A percentile compares a stretch with the other conserved stretches of the same genome.
Evolutionary conservation across 148 eudicot species (phyloP).

Genomic region (Agrostemma githago): DNA sequence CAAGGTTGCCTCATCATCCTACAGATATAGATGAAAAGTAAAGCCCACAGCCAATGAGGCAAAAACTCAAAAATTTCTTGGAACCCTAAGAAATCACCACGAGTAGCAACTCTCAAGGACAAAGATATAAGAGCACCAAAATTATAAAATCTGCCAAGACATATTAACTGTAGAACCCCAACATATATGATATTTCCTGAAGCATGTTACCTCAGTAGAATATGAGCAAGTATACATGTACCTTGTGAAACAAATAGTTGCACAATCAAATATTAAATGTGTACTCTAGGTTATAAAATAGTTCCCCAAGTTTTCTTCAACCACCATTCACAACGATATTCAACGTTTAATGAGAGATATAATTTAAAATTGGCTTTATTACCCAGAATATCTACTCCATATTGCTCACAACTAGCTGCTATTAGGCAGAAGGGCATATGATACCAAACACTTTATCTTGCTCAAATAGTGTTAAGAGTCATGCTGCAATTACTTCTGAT

Average conservation of each 20-base stretch:
- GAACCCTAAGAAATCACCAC: neutral
- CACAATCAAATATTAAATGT: neutral
- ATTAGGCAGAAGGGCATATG: neutral
- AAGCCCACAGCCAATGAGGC: neutral
- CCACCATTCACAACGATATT: neutral
- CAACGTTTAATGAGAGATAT: neutral
- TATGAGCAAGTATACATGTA: neutral
- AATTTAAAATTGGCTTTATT: neutral
- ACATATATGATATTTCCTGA: neutral
- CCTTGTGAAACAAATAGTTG: neutral
- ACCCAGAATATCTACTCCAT: neutral
- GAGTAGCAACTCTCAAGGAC: constrained; percentile 5
- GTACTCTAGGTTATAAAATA: neutral
- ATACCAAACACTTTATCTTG: neutral
- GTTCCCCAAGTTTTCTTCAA: neutral
- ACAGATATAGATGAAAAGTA: constrained; percentile 16
- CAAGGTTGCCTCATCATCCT: constrained; percentile 98
- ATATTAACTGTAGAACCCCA: neutral
- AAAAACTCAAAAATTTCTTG: constrained; percentile 2
- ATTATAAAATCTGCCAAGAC: neutral
- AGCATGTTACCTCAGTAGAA: neutral
- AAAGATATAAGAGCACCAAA: constrained; percentile 3
- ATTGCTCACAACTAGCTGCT: neutral
- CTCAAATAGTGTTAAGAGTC: neutral
- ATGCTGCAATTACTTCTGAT: neutral